phyloP scores from a whole-genome alignment of 179 eudicot genomes.

The Amaranthus tricolor region DNA sequence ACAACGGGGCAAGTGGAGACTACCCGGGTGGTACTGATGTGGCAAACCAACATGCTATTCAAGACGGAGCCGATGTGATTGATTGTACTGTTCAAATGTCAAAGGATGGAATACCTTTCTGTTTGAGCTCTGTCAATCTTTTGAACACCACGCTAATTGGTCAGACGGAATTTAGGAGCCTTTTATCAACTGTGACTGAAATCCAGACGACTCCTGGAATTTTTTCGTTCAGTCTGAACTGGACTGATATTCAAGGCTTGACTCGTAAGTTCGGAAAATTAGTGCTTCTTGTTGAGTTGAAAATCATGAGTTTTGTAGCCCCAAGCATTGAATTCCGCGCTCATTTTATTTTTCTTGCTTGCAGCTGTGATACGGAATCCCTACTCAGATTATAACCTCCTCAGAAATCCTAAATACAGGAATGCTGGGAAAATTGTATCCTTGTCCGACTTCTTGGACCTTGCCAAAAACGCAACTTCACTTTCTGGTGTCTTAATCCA shows the following conservation, averaged over 20 bases:
- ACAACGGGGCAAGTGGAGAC: conserved; percentile 88
- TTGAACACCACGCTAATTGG: conserved; percentile 51
- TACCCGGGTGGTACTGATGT: conserved; percentile 85
- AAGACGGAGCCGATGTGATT: conserved; percentile 84
- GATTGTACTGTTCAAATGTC: conserved; percentile 94
- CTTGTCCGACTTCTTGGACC: conserved; percentile 59
- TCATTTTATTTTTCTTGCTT: conserved; percentile 16
- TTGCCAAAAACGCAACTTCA: conserved; percentile 56
- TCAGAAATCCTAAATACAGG: conserved; percentile 58
- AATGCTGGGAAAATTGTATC: conserved; percentile 59
- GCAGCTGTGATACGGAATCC: conserved; percentile 76
- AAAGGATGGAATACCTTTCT: conserved; percentile 68
- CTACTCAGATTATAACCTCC: conserved; percentile 29
- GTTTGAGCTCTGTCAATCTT: conserved; percentile 73
- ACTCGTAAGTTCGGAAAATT: conserved; percentile 45
- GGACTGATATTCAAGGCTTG: conserved; percentile 70
- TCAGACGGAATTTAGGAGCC: conserved; percentile 41
- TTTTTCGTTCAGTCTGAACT: conserved; percentile 62
- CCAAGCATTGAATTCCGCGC: neutral
- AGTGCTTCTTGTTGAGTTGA: neutral
- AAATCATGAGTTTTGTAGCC: neutral
- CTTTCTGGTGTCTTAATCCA: conserved; percentile 67
- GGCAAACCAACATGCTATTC: conserved; percentile 65
- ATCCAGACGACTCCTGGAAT: conserved; percentile 55
- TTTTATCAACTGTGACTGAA: conserved; percentile 37